Base-by-base conservation (phyloP, 805 yeast genomes). In the Monosporozyma aerobia region DNA sequence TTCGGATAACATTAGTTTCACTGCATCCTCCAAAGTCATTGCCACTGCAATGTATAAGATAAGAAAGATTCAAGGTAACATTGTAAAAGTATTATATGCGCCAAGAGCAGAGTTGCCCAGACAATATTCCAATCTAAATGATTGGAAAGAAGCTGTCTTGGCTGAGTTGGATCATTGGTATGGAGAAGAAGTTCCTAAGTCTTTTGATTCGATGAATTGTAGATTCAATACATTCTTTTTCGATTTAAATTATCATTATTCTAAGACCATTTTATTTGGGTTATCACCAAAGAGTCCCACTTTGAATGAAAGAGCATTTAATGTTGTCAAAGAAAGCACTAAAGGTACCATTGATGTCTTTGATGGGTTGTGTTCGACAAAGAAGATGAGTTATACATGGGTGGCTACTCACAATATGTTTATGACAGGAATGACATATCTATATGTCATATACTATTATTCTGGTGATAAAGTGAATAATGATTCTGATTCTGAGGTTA, bases 321-420 rank as follows among this genome's bases (percentile, higher is more conserved):
- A 73, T 39, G 74, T 76, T 44, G 79, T 88, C 11, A 76, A 79
- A 10, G 81, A 78, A 27, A 79, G 90, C 0, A 79, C 94, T 1
- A 78, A 77, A 58, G 84, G 83, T 45, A 77, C 88, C 37, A 83
- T 89, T 51, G 70, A 73, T 35, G 77, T 82, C 32, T 90, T 87
- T 64, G 71, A 77, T 49, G 78, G 77, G 50, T 69, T 90, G 40
- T 78, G 77, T 58, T 66, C 72, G n/a, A 74, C 74, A 30, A 78
- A 78, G 59, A 73, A 79, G 47, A 76, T 89, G 54, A 88, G 88
- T 66, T 90, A 87, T 67, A 87, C 96, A 0, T 90, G 97, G 97
- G 90, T 90, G 1, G 94, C 95, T 0, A 90, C 88, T 2, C 95
- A 89, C 65, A 89, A 88, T 63, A 72, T 88, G 51, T 88, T 88